Evolutionary conservation across 2,329 filamentous ascomycete genomes (phyloP).

Genomic region (Aspergillus sp.): DNA sequence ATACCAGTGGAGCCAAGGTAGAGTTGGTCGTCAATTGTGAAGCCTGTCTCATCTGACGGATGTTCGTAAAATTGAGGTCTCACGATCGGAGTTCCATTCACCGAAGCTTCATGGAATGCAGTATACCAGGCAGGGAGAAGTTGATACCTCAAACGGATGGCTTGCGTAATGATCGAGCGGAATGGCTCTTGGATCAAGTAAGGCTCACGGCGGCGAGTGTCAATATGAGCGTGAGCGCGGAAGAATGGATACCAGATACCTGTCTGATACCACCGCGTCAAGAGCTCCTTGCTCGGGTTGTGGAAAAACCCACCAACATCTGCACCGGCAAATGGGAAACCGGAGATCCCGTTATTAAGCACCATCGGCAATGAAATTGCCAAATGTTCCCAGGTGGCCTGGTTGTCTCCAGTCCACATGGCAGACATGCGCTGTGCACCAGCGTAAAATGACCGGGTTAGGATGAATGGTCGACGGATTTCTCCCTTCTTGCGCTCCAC

Average conservation of each 20-base stretch:
- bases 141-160: constrained; percentile 83
- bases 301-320: constrained; percentile 98
- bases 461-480: constrained; percentile 79
- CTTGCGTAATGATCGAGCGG: constrained; percentile 80
- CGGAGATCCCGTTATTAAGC: constrained; percentile 85
- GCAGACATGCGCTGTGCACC: constrained; percentile 87
- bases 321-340: constrained; percentile 90
- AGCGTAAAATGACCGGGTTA: constrained; percentile 89
- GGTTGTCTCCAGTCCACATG: constrained; percentile 99
- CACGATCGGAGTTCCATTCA: constrained; percentile 81
- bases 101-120: constrained; percentile 85
- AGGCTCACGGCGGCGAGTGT: constrained; percentile 89
- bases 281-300: constrained; percentile 87
- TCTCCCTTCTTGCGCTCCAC: constrained; percentile 84
- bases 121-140: constrained; percentile 95
- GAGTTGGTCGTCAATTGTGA: constrained; percentile 87
- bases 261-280: constrained; percentile 94
- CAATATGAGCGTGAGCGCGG: constrained; percentile 95
- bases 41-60: constrained; percentile 81
- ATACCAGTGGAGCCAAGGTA: constrained; percentile 87
- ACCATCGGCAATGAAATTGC: constrained; percentile 91
- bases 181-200: constrained; percentile 86
- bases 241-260: constrained; percentile 98
- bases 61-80: constrained; percentile 92
- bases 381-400: constrained; percentile 87